These are phyloP conservation scores for Oropetium thomaeum DNA, from an alignment of 176 grass and related monocot genomes.

Conservation along the genomic window DNA sequence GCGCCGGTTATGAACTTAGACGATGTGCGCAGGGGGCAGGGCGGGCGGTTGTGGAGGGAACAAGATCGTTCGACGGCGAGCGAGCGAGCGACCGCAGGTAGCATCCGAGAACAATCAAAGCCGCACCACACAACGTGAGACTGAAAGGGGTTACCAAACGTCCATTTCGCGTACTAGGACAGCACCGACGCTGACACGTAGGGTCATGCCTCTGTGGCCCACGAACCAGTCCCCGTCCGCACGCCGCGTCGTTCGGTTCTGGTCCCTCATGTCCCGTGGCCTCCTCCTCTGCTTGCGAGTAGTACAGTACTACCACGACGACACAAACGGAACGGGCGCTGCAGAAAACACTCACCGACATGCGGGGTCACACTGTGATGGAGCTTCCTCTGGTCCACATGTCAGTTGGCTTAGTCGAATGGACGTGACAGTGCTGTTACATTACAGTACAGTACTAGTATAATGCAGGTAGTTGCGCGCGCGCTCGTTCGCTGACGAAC, in stretches of 20 bases:
- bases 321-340: background rate
- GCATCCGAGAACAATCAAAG: conserved; percentile 26
- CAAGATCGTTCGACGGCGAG: background rate
- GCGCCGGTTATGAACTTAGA: background rate
- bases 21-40: too few relatives aligned
- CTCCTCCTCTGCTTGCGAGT: background rate
- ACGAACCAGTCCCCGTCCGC: background rate
- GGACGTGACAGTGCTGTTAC: background rate
- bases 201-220: rapidly evolving
- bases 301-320: background rate
- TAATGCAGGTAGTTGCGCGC: background rate
- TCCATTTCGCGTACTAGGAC: too few relatives aligned
- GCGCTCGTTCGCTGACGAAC: background rate
- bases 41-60: too few relatives aligned
- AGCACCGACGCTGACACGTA: background rate
- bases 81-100: too few relatives aligned
- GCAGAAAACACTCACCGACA: background rate
- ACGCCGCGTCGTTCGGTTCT: background rate
- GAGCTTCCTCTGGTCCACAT: background rate
- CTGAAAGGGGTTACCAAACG: too few relatives aligned
- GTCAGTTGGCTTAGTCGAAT: background rate
- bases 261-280: background rate
- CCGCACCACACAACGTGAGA: background rate
- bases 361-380: background rate
- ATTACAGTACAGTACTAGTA: background rate